Evolutionary conservation across 1,139 yeast genomes (phyloP).

Genomic region (Geotrichum carabidarum): DNA sequence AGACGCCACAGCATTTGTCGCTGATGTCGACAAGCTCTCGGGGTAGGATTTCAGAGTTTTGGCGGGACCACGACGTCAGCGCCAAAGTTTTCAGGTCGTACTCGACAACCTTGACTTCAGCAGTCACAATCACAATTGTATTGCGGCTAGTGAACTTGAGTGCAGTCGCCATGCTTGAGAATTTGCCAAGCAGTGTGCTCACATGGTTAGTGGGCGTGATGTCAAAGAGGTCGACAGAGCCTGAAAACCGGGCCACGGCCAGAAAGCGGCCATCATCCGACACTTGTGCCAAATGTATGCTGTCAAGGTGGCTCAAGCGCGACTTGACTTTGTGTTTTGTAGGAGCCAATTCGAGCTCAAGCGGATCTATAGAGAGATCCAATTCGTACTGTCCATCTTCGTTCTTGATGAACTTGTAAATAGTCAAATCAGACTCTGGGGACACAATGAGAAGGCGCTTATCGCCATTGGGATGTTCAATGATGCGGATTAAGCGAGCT

Average conservation of each 20-base stretch:
- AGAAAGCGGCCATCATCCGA: conserved; percentile 44
- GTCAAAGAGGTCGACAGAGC: conserved; percentile 57
- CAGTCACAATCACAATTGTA: conserved; percentile 61
- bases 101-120: conserved; percentile 72
- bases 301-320: conserved; percentile 34
- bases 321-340: conserved; percentile 38
- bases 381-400: conserved; percentile 16
- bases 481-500: conserved; percentile 40
- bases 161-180: conserved; percentile 60
- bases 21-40: conserved; percentile 52
- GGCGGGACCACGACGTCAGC: conserved; percentile 74
- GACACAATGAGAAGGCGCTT: conserved; percentile 50
- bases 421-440: conserved; percentile 59
- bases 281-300: conserved; percentile 50
- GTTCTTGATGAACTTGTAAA: conserved; percentile 41
- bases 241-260: conserved; percentile 59
- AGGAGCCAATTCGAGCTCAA: conserved; percentile 21
- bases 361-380: conserved; percentile 17
- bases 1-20: conserved; percentile 73
- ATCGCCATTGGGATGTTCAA: conserved; percentile 14
- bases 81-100: conserved; percentile 41
- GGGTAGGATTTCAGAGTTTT: conserved; percentile 72
- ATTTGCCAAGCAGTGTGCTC: conserved; percentile 40
- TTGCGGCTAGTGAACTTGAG: conserved; percentile 49
- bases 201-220: background rate